Base-by-base conservation (phyloP, 345 rosid species). In the Euphorbia pulcherrima region DNA sequence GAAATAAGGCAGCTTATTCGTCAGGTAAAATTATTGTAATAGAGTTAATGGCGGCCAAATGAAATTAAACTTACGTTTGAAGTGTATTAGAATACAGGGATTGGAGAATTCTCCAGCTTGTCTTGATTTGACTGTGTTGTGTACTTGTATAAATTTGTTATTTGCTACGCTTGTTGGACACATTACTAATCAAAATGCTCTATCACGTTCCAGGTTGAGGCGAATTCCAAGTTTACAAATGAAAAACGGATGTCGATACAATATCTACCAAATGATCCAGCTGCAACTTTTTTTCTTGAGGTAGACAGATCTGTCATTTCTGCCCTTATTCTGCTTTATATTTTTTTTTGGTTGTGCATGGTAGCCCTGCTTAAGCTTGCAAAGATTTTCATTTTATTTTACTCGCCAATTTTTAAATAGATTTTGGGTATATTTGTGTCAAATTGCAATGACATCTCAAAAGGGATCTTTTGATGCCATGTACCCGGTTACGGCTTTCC, bases 1-100 rank as follows among this genome's bases (percentile, higher is more conserved):
- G 97, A 94, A 85, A 88, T 87, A 89, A 83, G 87, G 80, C 84
- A 80, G 66, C 95, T 94, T 65, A 79, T 86, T 65, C 88, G 83
- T 65, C 88, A 89, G 97, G 97, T 92, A 83, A 69, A 2, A 40
- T 17, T n/a, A 35, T 67, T 37, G 6, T 40, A 35, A 33, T 72
- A 55, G 39, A 33, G 30, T 29, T 24, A 17, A 23, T 23, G 69
- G 28, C 53, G 46, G n/a, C 28, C 30, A 13, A n/a, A 23, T 13
- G 28, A 39, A 39, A 24, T 33, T 48, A 30, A 9, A 44, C 50
- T 55, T 67, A 57, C 37, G 18, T 3, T 29, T 65, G 20, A 59
- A 54, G 59, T 64, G 37, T 53, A 58, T 60, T 61, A 30, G 12
- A 63, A 55, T 21, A 40, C 48, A 23, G 59, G 33, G 28, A 53